These are phyloP conservation scores for Trichomonas tenax DNA, from an alignment of 208 protist genomes.

Conservation along the genomic window DNA sequence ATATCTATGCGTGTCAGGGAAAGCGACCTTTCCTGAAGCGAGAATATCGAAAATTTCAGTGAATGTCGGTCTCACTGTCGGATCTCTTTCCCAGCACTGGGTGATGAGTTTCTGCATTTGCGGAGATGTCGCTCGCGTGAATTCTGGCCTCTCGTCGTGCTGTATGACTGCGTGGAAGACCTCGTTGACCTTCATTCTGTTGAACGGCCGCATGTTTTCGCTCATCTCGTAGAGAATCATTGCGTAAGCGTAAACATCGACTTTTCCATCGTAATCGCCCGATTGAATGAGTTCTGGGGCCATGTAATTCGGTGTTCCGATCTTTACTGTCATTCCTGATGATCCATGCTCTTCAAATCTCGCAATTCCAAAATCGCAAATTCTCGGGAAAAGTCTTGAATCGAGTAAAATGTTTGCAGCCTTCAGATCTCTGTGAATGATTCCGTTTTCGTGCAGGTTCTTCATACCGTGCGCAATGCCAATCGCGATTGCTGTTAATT, in stretches of 20 bases:
- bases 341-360: not conserved
- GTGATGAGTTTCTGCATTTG: not conserved
- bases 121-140: not conserved
- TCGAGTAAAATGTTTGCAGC: not conserved
- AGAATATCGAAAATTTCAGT: not conserved
- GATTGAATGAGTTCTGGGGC: not conserved
- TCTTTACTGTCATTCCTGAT: not conserved
- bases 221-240: not conserved
- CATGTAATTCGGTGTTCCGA: not conserved
- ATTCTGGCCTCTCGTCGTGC: not conserved
- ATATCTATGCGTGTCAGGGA: not conserved
- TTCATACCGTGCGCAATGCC: not conserved
- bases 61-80: not conserved
- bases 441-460: not conserved
- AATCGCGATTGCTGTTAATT: not conserved
- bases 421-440: constrained; percentile 11
- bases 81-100: not conserved
- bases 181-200: not conserved
- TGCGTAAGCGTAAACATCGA: not conserved
- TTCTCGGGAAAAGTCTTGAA: not conserved
- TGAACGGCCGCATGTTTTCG: not conserved
- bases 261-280: not conserved
- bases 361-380: constrained; percentile 9
- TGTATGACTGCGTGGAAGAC: not conserved
- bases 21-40: not conserved